Conservation (phyloP, 495 filamentous ascomycete genomes). For the Neurospora sp. region DNA sequence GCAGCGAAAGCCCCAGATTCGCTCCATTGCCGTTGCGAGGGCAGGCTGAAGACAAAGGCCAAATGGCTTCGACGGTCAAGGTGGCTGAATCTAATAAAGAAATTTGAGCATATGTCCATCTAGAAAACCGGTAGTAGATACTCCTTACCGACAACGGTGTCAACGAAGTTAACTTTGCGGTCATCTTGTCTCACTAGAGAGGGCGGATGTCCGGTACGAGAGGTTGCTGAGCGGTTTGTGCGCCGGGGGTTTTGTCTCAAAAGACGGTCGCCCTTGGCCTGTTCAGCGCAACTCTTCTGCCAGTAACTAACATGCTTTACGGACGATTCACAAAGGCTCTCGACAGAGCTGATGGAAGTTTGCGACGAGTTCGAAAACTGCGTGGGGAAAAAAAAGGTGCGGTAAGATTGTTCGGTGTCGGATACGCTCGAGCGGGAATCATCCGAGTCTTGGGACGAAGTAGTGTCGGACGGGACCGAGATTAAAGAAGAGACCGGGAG, state of each 20-base stretch:
- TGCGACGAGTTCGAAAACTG: constrained; percentile 14
- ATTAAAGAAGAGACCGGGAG: constrained; percentile 44
- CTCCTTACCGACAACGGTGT: constrained; percentile 93
- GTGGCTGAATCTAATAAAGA: constrained; percentile 76
- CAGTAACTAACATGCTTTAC: constrained; percentile 19
- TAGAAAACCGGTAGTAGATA: constrained; percentile 4
- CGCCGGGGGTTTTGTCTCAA: constrained; percentile 76
- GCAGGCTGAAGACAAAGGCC: constrained; percentile 66
- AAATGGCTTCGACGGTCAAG: constrained; percentile 94
- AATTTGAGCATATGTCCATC: constrained; percentile 18
- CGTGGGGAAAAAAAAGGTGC: constrained; percentile 15
- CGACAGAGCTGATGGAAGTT: constrained; percentile 21
- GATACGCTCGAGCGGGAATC: constrained; percentile 24
- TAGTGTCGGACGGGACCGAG: constrained; percentile 69
- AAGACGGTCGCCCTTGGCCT: constrained; percentile 40
- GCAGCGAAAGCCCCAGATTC: constrained; percentile 74
- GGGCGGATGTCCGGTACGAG: constrained; percentile 61
- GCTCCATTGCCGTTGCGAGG: constrained; percentile 45
- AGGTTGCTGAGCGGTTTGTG: constrained; percentile 43
- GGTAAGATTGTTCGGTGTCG: constrained; percentile 23
- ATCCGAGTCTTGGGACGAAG: constrained; percentile 44
- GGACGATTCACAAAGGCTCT: constrained; percentile 18
- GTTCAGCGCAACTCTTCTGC: constrained; percentile 12
- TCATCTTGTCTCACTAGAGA: constrained; percentile 81
- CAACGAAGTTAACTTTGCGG: constrained; percentile 91